Base-by-base conservation (phyloP, 2,329 filamentous ascomycete species). In the Fusarium sterilihyphosum region DNA sequence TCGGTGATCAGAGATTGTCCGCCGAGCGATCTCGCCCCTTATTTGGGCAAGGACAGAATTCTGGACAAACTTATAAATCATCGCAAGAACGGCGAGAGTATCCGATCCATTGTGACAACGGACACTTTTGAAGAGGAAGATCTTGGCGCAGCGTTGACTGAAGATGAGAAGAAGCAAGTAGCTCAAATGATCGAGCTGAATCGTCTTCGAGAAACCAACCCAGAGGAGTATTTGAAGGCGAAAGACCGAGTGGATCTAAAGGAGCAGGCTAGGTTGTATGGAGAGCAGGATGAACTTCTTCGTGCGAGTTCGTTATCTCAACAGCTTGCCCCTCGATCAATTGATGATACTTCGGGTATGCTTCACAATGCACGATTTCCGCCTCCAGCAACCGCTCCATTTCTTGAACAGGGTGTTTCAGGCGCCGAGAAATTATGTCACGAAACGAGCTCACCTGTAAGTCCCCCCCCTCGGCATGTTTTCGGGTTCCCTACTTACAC, bases 111-210 rank as follows among this genome's bases (percentile, higher is more conserved):
- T 64, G 86, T 89, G 7, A 88, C 92, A 44, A 93, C 92, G 2
- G 92, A 96, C 74, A 92, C 92, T 0, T 94, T 94, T 73, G 91
- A 93, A 73, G 87, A 90, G 73, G 92, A 95, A 72, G 92, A 93
- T 65, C 83, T 91, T 57, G 86, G 86, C 18, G 79, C 78, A 2
- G 76, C 77, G 24, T 81, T 95, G 29, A 91, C 90, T 0, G 84
- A 85, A 0, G 90, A 92, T 59, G 92, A 95, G 71, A 80, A 85
- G 16, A 83, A 82, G 49, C 88, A 91, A 52, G 89, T 90, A 2
- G 84, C 88, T 24, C 71, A 75, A n/a, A 73, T 82, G 73, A 75
- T 82, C 26, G 76, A 78, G n/a, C 37, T 82, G 67, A 81, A 83
- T 44, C 70, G 73, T 7, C 77, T 84, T 35, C 80, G 82, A 6